Evolutionary conservation across 352 stramenopile genomes (phyloP).

Genomic region (Globisporangium middletonii): DNA sequence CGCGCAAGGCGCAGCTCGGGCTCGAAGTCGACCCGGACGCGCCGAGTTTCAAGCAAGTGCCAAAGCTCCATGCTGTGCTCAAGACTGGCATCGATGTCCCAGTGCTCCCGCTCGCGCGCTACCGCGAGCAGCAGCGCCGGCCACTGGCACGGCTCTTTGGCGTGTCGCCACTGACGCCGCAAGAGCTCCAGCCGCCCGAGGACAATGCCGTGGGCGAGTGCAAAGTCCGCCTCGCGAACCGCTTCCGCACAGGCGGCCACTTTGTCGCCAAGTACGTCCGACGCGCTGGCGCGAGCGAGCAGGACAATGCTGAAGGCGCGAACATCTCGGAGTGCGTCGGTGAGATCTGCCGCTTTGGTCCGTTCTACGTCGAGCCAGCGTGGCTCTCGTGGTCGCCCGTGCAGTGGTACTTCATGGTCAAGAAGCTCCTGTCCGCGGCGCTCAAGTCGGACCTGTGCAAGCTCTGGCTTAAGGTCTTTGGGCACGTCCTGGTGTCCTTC

Average conservation of each 20-base stretch:
- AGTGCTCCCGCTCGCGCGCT: not conserved
- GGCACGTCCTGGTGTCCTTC: constrained; percentile 18
- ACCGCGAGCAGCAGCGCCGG: not conserved
- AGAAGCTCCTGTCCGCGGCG: constrained; percentile 13
- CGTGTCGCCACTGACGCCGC: not conserved
- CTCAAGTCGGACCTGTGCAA: constrained; percentile 23
- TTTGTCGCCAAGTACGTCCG: constrained; percentile 52
- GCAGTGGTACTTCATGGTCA: constrained; percentile 16
- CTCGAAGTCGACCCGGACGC: constrained; percentile 7
- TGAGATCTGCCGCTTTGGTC: constrained; percentile 44
- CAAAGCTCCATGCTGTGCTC: constrained; percentile 13
- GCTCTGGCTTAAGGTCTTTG: constrained; percentile 20
- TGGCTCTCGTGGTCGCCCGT: constrained; percentile 16
- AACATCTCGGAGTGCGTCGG: constrained; percentile 16
- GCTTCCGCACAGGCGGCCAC: constrained; percentile 27
- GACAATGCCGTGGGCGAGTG: constrained; percentile 4
- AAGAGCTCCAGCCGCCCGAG: not conserved
- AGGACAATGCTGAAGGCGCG: not conserved
- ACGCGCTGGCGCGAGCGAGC: constrained; percentile 4
- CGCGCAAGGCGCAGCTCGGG: constrained; percentile 24
- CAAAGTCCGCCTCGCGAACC: constrained; percentile 11
- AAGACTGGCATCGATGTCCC: constrained; percentile 24
- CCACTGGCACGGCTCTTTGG: not conserved
- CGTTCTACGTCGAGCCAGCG: constrained; percentile 33
- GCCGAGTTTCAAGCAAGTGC: not conserved